Evolutionary conservation across 1,284 basidiomycete species (phyloP).

Genomic region (Moniliophthora roreri): DNA sequence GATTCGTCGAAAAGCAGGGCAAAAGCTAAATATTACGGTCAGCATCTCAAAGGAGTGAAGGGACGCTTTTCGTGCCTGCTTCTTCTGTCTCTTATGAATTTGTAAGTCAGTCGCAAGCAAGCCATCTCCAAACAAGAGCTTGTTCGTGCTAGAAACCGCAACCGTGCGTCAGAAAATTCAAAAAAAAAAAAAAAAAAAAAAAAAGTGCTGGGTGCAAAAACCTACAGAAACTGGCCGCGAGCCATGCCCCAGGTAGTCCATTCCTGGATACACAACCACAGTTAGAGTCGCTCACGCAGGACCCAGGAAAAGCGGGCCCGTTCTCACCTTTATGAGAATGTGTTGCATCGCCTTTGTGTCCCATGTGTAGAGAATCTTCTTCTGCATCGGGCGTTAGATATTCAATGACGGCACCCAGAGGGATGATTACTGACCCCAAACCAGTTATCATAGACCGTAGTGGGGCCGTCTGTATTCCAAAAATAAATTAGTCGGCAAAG

Average conservation of each 20-base stretch:
- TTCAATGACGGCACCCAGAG: no score
- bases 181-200: neutral
- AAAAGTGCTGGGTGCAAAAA: neutral
- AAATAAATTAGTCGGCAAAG: no score
- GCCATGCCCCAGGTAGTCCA: neutral
- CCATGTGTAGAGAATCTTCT: conserved; percentile 27
- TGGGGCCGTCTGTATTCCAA: no score
- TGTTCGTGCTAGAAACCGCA: neutral
- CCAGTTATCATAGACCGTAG: no score
- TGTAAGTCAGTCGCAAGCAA: conserved; percentile 3
- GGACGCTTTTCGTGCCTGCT: no score
- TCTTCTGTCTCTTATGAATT: conserved; percentile 12
- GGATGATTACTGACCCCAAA: neutral
- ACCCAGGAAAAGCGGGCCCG: neutral
- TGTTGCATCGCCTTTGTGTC: conserved; percentile 34
- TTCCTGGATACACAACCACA: neutral
- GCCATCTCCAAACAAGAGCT: conserved; percentile 5
- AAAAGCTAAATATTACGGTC: no score
- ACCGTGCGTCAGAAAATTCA: neutral
- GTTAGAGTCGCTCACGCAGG: no score
- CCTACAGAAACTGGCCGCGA: neutral
- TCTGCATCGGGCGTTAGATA: no score
- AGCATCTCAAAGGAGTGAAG: no score
- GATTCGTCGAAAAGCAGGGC: conserved; percentile 13
- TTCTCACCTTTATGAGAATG: conserved; percentile 28